Base-by-base conservation (phyloP, 179 eudicot species). In the Patellifolia procumbens region DNA sequence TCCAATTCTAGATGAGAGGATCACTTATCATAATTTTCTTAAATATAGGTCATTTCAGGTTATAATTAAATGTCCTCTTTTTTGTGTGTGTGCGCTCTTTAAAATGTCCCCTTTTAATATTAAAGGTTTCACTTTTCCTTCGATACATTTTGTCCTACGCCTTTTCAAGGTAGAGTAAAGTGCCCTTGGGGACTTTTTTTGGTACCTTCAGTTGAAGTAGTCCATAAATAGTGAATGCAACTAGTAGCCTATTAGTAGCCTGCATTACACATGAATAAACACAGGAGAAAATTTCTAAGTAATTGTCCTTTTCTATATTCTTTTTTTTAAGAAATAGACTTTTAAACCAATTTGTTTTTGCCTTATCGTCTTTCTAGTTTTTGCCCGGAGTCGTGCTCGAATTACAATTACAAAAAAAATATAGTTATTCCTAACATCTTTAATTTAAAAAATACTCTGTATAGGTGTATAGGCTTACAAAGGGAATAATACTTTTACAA, bases 101-200 rank as follows among this genome's bases (percentile, higher is more conserved):
- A 35, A 32, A 69, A 69, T 64, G 49, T 31, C 58, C 35, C 68
- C 48, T 28, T 76, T 68, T 11, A n/a, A 58, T n/a, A 24, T 49
- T 29, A 77, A 58, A 69, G 74, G 80, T 19, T 51, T 29, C 46
- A 68, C 26, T 22, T 5, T 56, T 16, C 7, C 5, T 53, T 48
- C 11, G 16, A 65, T 73, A 16, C 24, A 35, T 48, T 12, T 39
- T 60, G 53, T 31, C 62, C 28, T 55, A 24, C 68, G 77, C 49
- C 84, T 69, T 81, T 74, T 78, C 84, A 74, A 32, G 69, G 5
- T 45, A 43, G 5, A 78, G 42, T 77, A 69, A 29, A 81, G 78
- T 46, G 49, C 59, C 17, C n/a, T 63, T 78, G 65, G 76, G 55
- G 22, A 32, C 2, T 69, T 74, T 78, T 39, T 49, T 46, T 20